Conservation (phyloP, 2,329 filamentous ascomycete species). For the Bipolaris zeicola region DNA sequence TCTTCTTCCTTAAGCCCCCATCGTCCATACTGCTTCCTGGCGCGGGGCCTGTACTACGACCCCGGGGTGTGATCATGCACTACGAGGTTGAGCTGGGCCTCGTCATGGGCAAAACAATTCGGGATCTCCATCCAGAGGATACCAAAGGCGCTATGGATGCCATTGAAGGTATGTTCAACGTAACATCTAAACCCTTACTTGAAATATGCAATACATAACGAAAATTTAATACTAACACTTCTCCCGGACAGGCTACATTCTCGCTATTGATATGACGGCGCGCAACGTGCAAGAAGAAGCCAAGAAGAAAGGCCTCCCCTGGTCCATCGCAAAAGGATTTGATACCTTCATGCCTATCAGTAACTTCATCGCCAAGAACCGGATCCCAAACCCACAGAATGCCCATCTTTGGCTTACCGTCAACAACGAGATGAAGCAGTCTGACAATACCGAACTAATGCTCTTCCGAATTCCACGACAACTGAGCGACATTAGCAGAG, state of each 20-base stretch:
- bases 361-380: constrained; percentile 76
- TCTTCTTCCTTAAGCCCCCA: constrained; percentile 97
- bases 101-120: constrained; percentile 80
- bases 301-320: constrained; percentile 95
- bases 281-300: constrained; percentile 95
- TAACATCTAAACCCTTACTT: not conserved
- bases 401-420: constrained; percentile 85
- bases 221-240: not conserved
- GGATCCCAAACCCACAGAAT: constrained; percentile 85
- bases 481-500: constrained; percentile 87
- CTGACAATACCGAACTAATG: constrained; percentile 92
- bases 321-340: constrained; percentile 96
- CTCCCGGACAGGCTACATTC: constrained; percentile 70
- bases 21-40: constrained; percentile 82
- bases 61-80: constrained; percentile 82
- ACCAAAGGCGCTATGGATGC: constrained; percentile 77
- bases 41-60: constrained; percentile 79
- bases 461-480: constrained; percentile 88
- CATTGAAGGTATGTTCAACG: constrained; percentile 69
- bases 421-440: constrained; percentile 78
- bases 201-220: not conserved
- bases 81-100: constrained; percentile 95
- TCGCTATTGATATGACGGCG: constrained; percentile 96
- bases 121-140: constrained; percentile 77
- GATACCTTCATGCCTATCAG: constrained; percentile 95